A percentile compares a stretch with the other conserved stretches of the same genome.
phyloP scores from a whole-genome alignment of 2,329 filamentous ascomycete genomes.

The Pezizomycotina sp. region DNA sequence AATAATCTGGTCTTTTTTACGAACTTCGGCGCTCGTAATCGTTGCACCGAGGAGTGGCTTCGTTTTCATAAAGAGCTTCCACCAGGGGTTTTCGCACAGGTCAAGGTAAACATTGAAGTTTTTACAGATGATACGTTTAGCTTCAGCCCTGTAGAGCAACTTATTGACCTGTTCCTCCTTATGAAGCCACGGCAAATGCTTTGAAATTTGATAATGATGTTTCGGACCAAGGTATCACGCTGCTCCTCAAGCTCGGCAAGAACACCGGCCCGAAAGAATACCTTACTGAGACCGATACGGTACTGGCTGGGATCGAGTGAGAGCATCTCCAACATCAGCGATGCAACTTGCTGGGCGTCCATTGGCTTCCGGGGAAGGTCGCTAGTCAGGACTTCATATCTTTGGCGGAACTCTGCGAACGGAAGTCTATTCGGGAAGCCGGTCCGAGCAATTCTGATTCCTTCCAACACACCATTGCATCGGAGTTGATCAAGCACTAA shows the following conservation, averaged over 20 bases:
- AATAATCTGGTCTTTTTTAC: conserved; percentile 88
- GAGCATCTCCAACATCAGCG: conserved; percentile 76
- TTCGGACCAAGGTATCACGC: conserved; percentile 75
- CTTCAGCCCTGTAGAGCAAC: conserved; percentile 81
- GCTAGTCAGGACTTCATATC: conserved; percentile 84
- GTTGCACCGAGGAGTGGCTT: conserved; percentile 86
- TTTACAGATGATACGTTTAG: conserved; percentile 80
- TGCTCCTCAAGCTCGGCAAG: conserved; percentile 93
- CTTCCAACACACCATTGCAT: conserved; percentile 97
- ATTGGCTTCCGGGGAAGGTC: conserved; percentile 80
- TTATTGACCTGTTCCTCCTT: conserved; percentile 83
- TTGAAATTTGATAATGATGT: conserved; percentile 89
- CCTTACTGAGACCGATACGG: conserved; percentile 86
- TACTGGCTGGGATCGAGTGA: conserved; percentile 73
- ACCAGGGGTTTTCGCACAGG: conserved; percentile 88
- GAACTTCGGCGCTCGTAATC: conserved; percentile 79
- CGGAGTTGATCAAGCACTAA: conserved; percentile 95
- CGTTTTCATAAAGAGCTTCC: conserved; percentile 89
- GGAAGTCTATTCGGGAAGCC: conserved; percentile 88
- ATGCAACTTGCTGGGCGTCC: conserved; percentile 72
- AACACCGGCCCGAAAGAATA: conserved; percentile 93
- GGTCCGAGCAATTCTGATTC: conserved; percentile 89
- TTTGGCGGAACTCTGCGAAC: conserved; percentile 84
- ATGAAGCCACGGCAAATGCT: conserved; percentile 80
- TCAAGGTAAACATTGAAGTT: conserved; percentile 88